Evolutionary conservation across 257 asterid species (phyloP).

Genomic region (Rhazya stricta): DNA sequence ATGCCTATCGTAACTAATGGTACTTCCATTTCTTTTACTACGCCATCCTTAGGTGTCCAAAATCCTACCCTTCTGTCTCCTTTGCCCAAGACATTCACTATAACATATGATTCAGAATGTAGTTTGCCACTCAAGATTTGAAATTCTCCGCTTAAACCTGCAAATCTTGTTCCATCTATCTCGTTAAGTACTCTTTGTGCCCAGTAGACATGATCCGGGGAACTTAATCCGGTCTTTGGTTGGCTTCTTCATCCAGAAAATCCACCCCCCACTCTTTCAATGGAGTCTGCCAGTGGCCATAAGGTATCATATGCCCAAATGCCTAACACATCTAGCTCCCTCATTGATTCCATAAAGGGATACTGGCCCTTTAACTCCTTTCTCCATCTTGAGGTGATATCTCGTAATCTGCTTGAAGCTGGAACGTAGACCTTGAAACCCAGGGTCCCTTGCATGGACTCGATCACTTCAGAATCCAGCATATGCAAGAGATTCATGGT

Average conservation of each 20-base stretch:
- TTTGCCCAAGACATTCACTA: slow-evolving; percentile 36
- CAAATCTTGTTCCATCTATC: slow-evolving; percentile 13
- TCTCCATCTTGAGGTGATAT: slow-evolving; percentile 30
- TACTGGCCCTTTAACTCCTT: slow-evolving; percentile 21
- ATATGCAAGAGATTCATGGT: slow-evolving; percentile 29
- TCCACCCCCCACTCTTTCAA: slow-evolving; percentile 17
- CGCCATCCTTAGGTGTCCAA: slow-evolving; percentile 33
- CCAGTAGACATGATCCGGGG: background rate
- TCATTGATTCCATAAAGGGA: slow-evolving; percentile 2
- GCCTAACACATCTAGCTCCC: slow-evolving; percentile 24
- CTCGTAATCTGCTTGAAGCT: slow-evolving; percentile 22
- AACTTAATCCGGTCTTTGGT: background rate
- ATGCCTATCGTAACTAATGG: slow-evolving; percentile 17
- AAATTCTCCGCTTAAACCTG: slow-evolving; percentile 28
- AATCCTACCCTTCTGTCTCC: slow-evolving; percentile 34
- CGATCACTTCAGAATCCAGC: slow-evolving; percentile 24
- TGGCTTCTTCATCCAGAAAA: background rate
- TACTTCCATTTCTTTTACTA: slow-evolving; percentile 4
- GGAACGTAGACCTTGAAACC: slow-evolving; percentile 35
- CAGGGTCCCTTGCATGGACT: slow-evolving; percentile 34
- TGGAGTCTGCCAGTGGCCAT: slow-evolving; percentile 36
- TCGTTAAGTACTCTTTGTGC: slow-evolving; percentile 1
- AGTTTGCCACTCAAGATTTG: slow-evolving; percentile 23
- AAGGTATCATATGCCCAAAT: slow-evolving; percentile 42
- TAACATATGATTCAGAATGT: slow-evolving; percentile 24